phyloP scores from a whole-genome alignment of 768 basidiomycete species.

The Kwoniella sp. region DNA sequence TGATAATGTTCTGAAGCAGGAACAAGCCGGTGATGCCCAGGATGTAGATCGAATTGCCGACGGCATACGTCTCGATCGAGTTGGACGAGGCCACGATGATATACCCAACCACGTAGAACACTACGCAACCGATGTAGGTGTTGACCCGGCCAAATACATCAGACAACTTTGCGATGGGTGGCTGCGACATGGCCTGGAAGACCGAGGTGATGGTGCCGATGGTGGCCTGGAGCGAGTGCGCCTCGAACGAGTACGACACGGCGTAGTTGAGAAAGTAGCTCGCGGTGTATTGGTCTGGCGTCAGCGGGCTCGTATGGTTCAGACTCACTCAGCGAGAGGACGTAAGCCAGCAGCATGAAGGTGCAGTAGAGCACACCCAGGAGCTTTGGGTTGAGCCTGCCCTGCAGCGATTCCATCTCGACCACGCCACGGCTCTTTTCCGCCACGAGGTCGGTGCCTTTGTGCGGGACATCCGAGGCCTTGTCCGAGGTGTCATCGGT shows the following conservation, averaged over 20 bases:
- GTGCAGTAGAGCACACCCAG: slow-evolving; percentile 33
- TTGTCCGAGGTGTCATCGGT: slow-evolving; percentile 2
- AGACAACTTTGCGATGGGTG: slow-evolving; percentile 48
- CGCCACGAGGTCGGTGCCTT: slow-evolving; percentile 7
- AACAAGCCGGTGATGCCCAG: slow-evolving; percentile 44
- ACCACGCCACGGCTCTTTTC: slow-evolving; percentile 37
- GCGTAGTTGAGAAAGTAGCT: slow-evolving; percentile 35
- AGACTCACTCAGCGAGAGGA: slow-evolving; percentile 38
- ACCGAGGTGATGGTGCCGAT: slow-evolving; percentile 40
- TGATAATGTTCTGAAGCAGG: slow-evolving; percentile 41
- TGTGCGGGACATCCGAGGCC: neutral
- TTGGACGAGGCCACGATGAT: slow-evolving; percentile 41
- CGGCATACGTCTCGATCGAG: slow-evolving; percentile 28
- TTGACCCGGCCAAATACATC: slow-evolving; percentile 44
- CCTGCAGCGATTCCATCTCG: slow-evolving; percentile 43
- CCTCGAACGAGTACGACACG: slow-evolving; percentile 34
- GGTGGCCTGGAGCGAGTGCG: slow-evolving; percentile 45
- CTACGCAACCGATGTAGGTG: slow-evolving; percentile 40
- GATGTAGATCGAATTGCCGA: slow-evolving; percentile 41
- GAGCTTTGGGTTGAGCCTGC: slow-evolving; percentile 26
- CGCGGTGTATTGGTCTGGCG: slow-evolving; percentile 37
- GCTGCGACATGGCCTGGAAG: slow-evolving; percentile 46
- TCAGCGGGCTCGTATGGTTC: neutral
- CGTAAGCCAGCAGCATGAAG: slow-evolving; percentile 44
- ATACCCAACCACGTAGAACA: slow-evolving; percentile 44